phyloP scores from a whole-genome alignment of 257 asterid genomes.

The Pogostemon cablin region DNA sequence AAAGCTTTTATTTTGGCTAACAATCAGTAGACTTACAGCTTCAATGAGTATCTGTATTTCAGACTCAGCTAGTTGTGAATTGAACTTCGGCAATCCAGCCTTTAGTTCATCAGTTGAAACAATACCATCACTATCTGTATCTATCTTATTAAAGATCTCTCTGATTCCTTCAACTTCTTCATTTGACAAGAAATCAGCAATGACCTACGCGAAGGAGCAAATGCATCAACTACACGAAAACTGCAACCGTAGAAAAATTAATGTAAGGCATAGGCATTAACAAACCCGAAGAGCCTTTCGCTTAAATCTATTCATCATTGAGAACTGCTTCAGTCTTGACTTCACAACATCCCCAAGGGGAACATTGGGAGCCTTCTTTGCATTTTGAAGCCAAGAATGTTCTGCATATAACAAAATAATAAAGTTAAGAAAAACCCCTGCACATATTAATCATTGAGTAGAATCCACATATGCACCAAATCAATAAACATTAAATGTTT shows the following conservation, averaged over 20 bases:
- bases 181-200: conserved; percentile 91
- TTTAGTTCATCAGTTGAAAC: conserved; percentile 81
- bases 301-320: conserved; percentile 97
- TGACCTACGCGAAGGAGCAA: conserved; percentile 62
- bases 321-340: conserved; percentile 93
- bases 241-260: conserved; percentile 6
- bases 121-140: conserved; percentile 79
- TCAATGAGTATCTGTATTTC: conserved; percentile 93
- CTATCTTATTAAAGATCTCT: conserved; percentile 84
- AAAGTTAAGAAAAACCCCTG: background rate
- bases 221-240: conserved; percentile 22
- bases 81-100: conserved; percentile 72
- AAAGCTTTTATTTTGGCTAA: conserved; percentile 26
- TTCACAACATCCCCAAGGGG: conserved; percentile 97
- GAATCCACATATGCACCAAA: background rate
- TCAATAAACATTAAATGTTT: background rate
- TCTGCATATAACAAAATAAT: conserved; percentile 44
- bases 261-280: conserved; percentile 31
- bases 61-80: conserved; percentile 74
- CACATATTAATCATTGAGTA: background rate
- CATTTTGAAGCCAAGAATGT: conserved; percentile 95
- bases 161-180: conserved; percentile 96
- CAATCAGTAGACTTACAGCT: conserved; percentile 64
- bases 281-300: conserved; percentile 97
- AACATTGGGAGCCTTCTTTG: conserved; percentile 95